Conservation (phyloP, 305 asterid species). For the Solanum hybrid region DNA sequence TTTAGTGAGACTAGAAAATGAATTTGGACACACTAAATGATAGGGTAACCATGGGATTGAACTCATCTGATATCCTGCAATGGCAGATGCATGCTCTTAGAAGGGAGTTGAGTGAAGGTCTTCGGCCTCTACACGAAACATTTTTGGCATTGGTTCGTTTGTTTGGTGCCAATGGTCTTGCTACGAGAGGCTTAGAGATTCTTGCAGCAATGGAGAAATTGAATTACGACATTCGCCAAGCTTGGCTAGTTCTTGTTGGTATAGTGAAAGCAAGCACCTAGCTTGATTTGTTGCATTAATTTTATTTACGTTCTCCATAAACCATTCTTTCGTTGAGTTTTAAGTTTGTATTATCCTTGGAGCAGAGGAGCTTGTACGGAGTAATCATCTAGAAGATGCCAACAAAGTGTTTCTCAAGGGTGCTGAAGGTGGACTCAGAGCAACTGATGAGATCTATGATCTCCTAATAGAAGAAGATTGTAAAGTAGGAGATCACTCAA, state of each 20-base stretch:
- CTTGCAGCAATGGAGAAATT: conserved; percentile 98
- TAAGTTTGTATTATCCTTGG: conserved; percentile 21
- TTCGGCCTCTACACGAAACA: conserved; percentile 94
- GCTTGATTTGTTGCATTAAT: conserved; percentile 13
- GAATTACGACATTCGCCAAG: conserved; percentile 81
- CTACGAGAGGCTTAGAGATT: conserved; percentile 80
- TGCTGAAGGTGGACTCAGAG: conserved; percentile 88
- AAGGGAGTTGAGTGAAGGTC: conserved; percentile 91
- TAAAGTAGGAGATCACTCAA: conserved; percentile 90
- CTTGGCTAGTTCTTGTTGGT: conserved; percentile 97
- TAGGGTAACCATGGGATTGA: neutral
- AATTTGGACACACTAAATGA: neutral
- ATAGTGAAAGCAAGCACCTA: conserved; percentile 23
- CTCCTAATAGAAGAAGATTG: conserved; percentile 88
- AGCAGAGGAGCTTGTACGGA: conserved; percentile 88
- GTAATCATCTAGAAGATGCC: conserved; percentile 78
- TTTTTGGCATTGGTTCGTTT: conserved; percentile 82
- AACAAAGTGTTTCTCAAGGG: conserved; percentile 89
- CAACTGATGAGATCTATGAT: conserved; percentile 94
- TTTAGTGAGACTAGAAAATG: neutral
- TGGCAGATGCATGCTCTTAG: conserved; percentile 94
- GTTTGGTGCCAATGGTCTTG: conserved; percentile 81
- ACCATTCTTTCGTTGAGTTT: conserved; percentile 7
- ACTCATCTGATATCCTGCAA: neutral
- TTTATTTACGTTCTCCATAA: conserved; percentile 8